These are phyloP conservation scores for Asterionellopsis glacialis DNA, from an alignment of 108 stramenopile genomes.

Conservation along the genomic window DNA sequence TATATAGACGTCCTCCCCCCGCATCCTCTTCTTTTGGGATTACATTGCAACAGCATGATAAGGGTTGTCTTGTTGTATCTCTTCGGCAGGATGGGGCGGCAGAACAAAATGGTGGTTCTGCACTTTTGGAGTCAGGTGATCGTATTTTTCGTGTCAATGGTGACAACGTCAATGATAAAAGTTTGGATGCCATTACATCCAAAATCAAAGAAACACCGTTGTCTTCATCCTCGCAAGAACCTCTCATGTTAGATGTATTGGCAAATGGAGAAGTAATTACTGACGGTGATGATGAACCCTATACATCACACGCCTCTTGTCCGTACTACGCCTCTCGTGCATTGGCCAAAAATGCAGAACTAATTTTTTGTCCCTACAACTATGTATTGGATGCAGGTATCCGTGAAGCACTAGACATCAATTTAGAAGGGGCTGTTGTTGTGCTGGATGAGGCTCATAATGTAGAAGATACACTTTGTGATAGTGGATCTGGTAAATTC, in stretches of 20 bases:
- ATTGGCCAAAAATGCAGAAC: conserved; percentile 59
- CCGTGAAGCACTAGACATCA: conserved; percentile 56
- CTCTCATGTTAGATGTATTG: conserved; percentile 45
- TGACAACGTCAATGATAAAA: conserved; percentile 16
- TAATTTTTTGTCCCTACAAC: conserved; percentile 96
- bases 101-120: conserved; percentile 20
- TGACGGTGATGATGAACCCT: conserved; percentile 18
- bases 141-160: conserved; percentile 53
- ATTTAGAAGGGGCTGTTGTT: conserved; percentile 72
- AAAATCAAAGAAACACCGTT: conserved; percentile 10
- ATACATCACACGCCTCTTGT: conserved; percentile 63
- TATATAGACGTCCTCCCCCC: conserved; percentile 37
- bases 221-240: conserved; percentile 18
- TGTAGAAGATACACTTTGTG: conserved; percentile 72
- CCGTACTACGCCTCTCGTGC: conserved; percentile 85
- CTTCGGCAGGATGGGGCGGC: conserved; percentile 24
- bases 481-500: conserved; percentile 53
- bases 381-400: conserved; percentile 87
- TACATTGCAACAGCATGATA: conserved; percentile 12
- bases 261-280: conserved; percentile 12
- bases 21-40: conserved; percentile 35
- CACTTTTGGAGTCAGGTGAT: conserved; percentile 32
- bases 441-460: conserved; percentile 98
- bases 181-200: conserved; percentile 15
- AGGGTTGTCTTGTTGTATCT: conserved; percentile 21